phyloP scores from a whole-genome alignment of 225 moss, liverwort and hornwort species.

The Physcomitrium patens region DNA sequence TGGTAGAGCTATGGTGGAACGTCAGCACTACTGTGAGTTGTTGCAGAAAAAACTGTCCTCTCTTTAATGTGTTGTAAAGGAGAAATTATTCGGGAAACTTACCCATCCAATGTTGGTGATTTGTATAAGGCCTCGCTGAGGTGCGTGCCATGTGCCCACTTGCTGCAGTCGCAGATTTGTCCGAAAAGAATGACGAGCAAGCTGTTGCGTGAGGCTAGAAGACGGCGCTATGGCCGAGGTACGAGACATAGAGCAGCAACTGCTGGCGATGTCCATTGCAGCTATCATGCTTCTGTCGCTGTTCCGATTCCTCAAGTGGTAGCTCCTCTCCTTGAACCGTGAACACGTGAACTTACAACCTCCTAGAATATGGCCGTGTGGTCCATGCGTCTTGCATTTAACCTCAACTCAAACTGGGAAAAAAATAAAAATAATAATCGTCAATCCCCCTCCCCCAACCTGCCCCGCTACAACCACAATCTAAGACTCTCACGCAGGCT shows the following conservation, averaged over 20 bases:
- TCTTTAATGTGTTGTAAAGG: not conserved
- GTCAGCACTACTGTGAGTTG: not conserved
- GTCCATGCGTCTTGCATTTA: conserved; percentile 8
- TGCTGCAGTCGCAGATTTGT: conserved; percentile 43
- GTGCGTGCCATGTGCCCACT: conserved; percentile 38
- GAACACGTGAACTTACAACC: not conserved
- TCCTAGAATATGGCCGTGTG: not conserved
- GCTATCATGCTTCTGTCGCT: conserved; percentile 21
- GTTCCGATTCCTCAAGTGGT: not conserved
- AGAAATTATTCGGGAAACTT: not conserved
- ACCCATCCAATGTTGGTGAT: conserved; percentile 65
- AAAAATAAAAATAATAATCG: not conserved
- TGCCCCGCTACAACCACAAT: not conserved
- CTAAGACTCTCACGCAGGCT: not conserved
- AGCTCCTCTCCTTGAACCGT: not conserved
- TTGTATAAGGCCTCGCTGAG: conserved; percentile 49
- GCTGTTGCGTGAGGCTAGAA: conserved; percentile 33
- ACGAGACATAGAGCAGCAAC: conserved; percentile 33
- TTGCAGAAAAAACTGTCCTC: not conserved
- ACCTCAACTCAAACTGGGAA: not conserved
- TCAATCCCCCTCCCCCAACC: not conserved
- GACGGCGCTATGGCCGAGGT: conserved; percentile 24
- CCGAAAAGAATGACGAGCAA: conserved; percentile 9
- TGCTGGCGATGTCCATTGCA: conserved; percentile 42
- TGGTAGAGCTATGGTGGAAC: not conserved